phyloP scores from a whole-genome alignment of 345 rosid species.

The Brassica incana region DNA sequence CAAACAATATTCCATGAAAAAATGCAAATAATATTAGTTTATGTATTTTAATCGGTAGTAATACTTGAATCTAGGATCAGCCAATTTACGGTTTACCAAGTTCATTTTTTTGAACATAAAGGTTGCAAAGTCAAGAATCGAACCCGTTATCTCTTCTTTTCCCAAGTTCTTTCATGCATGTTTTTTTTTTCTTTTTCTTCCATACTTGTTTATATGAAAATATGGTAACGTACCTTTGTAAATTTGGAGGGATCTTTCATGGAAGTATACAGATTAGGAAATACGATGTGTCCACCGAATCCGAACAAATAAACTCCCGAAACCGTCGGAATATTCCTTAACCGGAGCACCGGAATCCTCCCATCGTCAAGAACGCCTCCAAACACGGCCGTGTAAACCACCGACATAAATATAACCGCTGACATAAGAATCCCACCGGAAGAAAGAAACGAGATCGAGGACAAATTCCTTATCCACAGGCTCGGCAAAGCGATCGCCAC shows the following conservation, averaged over 20 bases:
- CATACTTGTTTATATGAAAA: too few relatives aligned
- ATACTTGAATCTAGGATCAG: too few relatives aligned
- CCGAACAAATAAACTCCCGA: slow-evolving; percentile 71
- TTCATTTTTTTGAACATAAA: too few relatives aligned
- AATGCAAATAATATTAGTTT: too few relatives aligned
- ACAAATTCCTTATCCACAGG: slow-evolving; percentile 68
- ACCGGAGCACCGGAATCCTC: slow-evolving; percentile 46
- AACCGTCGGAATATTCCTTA: slow-evolving; percentile 57
- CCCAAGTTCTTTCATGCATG: too few relatives aligned
- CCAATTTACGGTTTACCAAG: too few relatives aligned
- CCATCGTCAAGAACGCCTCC: slow-evolving; percentile 49
- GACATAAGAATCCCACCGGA: slow-evolving; percentile 76
- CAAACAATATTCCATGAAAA: too few relatives aligned
- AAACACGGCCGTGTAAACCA: slow-evolving; percentile 52
- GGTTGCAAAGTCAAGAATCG: too few relatives aligned
- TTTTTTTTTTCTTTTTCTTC: too few relatives aligned
- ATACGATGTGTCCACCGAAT: slow-evolving; percentile 73
- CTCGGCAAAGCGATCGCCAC: slow-evolving; percentile 70
- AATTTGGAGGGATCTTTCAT: slow-evolving; percentile 82
- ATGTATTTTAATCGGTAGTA: too few relatives aligned
- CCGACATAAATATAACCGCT: slow-evolving; percentile 54
- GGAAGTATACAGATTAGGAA: slow-evolving; percentile 67
- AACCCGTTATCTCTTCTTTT: too few relatives aligned
- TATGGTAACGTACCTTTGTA: slow-evolving; percentile 51
- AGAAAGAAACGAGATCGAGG: slow-evolving; percentile 75